phyloP scores from a whole-genome alignment of 768 basidiomycete genomes.

The Calocera viscosa region DNA sequence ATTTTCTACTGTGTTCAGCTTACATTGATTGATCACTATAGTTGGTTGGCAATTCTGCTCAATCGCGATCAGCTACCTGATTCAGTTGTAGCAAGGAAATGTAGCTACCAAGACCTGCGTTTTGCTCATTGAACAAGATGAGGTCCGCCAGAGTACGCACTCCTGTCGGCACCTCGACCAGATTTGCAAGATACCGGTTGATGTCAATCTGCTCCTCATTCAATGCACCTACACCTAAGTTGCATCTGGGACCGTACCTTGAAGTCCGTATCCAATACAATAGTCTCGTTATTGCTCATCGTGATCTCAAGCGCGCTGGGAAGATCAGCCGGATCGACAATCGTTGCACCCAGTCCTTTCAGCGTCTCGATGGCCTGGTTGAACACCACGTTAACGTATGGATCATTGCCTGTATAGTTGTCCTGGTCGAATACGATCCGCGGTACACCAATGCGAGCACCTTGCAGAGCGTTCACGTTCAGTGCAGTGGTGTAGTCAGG shows the following conservation, averaged over 20 bases:
- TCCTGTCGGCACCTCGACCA: slow-evolving; percentile 44
- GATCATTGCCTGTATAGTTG: slow-evolving; percentile 23
- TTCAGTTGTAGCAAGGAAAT: too few relatives aligned
- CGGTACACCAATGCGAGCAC: slow-evolving; percentile 41
- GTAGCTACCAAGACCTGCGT: too few relatives aligned
- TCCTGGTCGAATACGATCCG: slow-evolving; percentile 27
- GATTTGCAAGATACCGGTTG: slow-evolving; percentile 35
- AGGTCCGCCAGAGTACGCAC: slow-evolving; percentile 45
- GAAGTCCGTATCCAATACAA: slow-evolving; percentile 46
- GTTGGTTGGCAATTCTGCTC: slow-evolving; percentile 4
- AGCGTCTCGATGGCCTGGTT: slow-evolving; percentile 31
- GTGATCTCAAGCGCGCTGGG: slow-evolving; percentile 42
- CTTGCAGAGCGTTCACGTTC: slow-evolving; percentile 35
- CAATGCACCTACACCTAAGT: background rate
- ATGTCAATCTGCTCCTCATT: slow-evolving; percentile 36
- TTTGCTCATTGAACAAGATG: slow-evolving; percentile 38
- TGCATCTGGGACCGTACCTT: slow-evolving; percentile 43
- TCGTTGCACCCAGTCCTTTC: slow-evolving; percentile 33
- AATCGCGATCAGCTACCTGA: too few relatives aligned
- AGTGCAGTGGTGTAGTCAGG: slow-evolving; percentile 48
- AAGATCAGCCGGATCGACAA: slow-evolving; percentile 53
- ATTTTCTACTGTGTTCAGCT: background rate
- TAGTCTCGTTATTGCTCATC: slow-evolving; percentile 34
- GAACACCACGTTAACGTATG: slow-evolving; percentile 29
- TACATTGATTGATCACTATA: slow-evolving; percentile 13